Evolutionary conservation across 345 rosid species (phyloP), one percentile per base, ranked within the genome.

Genomic region (Eucalyptus curtisii): DNA sequence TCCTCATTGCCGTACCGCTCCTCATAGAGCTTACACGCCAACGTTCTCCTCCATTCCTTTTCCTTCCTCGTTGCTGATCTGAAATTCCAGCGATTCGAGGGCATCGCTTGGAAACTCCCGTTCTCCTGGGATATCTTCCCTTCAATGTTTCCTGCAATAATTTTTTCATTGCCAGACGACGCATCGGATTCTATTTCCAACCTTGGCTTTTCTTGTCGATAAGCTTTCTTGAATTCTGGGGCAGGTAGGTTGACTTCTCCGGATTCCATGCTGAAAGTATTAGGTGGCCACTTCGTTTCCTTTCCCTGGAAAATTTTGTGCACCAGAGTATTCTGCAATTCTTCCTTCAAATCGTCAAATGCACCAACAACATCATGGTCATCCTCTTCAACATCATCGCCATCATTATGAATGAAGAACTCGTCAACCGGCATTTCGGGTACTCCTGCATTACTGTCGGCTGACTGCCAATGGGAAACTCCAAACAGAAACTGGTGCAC

Each of bases 31-130:
- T 96, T 96, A 92, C 98, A 93, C 4, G 99, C 98, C 66, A 96
- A 86, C 66, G 99, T 96, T 92, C 98, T 94, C 84, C 93, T 95
- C 99, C 99, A 97, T 89, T 97, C 99, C 87, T 95, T 96, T 33
- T 96, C 98, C 89, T 91, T 96, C 89, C 97, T 94, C 97, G 94
- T 95, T 44, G 99, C 84, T 40, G 47, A 95, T 86, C 98, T 95
- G 47, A 90, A 95, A 90, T 95, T 94, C 86, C 93, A 93, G 1
- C 94, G 93, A 86, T 82, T 92, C 25, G 88, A 57, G 24, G 88
- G 91, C 91, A 90, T 33, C 81, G 22, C 68, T 53, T 55, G 88
- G 49, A 30, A 71, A 52, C 33, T 61, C 81, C 57, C 31, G 33
- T 8, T n/a, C 55, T 50, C 86, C n/a, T 10, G 44, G 7, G 71